Evolutionary conservation across 768 basidiomycete genomes (phyloP), one percentile per base, ranked within the genome.

Genomic region (Lactarius akahatsu): DNA sequence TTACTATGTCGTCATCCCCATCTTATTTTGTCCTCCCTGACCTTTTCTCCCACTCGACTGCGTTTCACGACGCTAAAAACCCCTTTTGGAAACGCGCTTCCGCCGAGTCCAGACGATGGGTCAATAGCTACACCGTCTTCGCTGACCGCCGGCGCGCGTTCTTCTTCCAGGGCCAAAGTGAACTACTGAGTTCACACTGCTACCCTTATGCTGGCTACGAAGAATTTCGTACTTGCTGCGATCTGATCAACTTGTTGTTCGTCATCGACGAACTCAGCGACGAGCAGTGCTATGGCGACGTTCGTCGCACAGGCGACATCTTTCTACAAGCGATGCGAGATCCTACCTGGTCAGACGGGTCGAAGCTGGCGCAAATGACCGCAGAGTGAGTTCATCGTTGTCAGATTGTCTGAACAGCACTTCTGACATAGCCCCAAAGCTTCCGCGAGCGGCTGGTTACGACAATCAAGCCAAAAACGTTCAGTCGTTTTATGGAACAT

Each of bases 191-290:
- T 70, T 84, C 87, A 11, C 84, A 82, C 73, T 82, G 79, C n/a
- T 89, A 85, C 73, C 80, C 82, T 20, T 87, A 84, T 73, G 82
- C 84, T 54, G 82, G 80, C 43, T 80, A 80, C 63, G 85, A 86
- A 64, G 78, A 82, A 71, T 82, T 87, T 66, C 80, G 86, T 62
- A 87, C 82, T 1, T 81, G 79, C 47, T 87, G 86, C 71, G 87
- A 89, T 74, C 85, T 86, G 66, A 81, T 87, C 65, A 87, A 88
- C 71, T 76, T 85, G 15, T 80, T 89, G 34, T 89, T 86, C 76
- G 83, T 85, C 65, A 79, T 88, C 58, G 88, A 89, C 74, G 87
- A 89, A 74, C 80, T 87, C 61, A 87, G 85, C 73, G 86, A 88
- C 69, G 86, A 87, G 64, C 87, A 88, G 73, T 81, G 77, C 71